These are phyloP conservation scores for Salvia hispanica DNA, from an alignment of 257 asterid species.

Conservation along the genomic window DNA sequence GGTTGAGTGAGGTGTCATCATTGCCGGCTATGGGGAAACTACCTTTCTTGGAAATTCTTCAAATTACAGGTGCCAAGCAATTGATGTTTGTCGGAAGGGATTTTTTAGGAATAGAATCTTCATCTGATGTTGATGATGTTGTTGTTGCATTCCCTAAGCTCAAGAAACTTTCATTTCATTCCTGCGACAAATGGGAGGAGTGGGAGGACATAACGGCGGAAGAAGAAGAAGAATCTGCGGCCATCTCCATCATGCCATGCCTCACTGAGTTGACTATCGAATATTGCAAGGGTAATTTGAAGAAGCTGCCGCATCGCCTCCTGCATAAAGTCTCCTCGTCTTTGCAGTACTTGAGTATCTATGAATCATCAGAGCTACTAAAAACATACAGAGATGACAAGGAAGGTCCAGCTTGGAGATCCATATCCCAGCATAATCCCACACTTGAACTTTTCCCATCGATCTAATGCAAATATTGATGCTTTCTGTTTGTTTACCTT, in stretches of 20 bases:
- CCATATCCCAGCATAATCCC: no score
- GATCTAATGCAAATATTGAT: no score
- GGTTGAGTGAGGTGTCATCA: neutral
- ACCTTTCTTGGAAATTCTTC: neutral
- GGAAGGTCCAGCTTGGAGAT: neutral
- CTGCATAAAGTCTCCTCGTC: neutral
- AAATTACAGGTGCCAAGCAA: neutral
- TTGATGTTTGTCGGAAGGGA: neutral
- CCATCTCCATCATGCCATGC: neutral
- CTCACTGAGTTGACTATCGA: neutral
- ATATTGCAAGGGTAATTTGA: no score
- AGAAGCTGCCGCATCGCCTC: conserved; percentile 10
- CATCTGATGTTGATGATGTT: neutral
- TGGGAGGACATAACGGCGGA: conserved; percentile 35
- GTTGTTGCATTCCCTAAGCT: conserved; percentile 31
- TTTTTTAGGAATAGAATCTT: conserved; percentile 25
- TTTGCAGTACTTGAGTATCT: no score
- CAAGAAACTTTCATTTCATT: neutral
- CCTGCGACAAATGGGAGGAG: conserved; percentile 30
- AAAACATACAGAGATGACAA: neutral
- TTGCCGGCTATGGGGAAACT: conserved; percentile 19
- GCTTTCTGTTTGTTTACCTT: no score
- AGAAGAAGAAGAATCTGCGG: conserved; percentile 19
- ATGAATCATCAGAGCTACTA: neutral
- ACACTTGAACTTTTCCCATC: no score